phyloP scores from a whole-genome alignment of 2,329 filamentous ascomycete species.

The Aureobasidium sp. region DNA sequence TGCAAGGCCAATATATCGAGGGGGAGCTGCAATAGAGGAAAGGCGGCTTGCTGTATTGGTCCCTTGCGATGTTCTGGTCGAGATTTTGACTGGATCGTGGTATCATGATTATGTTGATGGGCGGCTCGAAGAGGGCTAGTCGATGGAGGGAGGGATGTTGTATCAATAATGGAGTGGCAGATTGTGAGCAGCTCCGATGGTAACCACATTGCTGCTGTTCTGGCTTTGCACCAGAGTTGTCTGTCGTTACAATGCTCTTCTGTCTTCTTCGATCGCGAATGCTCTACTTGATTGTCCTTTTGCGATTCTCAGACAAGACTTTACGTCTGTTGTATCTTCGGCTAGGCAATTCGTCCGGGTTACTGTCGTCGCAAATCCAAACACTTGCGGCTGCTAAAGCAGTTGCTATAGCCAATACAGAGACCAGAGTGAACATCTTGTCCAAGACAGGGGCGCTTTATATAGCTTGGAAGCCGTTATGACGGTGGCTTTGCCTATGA shows the following conservation, averaged over 20 bases:
- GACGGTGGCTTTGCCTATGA: background rate
- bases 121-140: background rate
- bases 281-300: background rate
- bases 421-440: slow-evolving; percentile 10
- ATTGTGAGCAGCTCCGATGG: background rate
- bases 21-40: slow-evolving; percentile 14
- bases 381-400: slow-evolving; percentile 2
- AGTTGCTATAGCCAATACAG: slow-evolving; percentile 5
- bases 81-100: background rate
- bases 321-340: background rate
- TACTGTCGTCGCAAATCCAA: background rate
- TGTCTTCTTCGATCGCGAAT: background rate
- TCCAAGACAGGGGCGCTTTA: background rate
- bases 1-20: slow-evolving; percentile 16
- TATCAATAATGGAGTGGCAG: background rate
- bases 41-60: background rate
- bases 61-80: background rate
- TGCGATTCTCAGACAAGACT: background rate
- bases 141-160: background rate
- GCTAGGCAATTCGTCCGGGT: background rate
- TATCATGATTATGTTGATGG: background rate
- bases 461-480: background rate
- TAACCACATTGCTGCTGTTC: background rate
- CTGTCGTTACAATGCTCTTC: background rate
- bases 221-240: background rate